phyloP scores from a whole-genome alignment of 176 grass and related monocot genomes.

The Chloris gayana region DNA sequence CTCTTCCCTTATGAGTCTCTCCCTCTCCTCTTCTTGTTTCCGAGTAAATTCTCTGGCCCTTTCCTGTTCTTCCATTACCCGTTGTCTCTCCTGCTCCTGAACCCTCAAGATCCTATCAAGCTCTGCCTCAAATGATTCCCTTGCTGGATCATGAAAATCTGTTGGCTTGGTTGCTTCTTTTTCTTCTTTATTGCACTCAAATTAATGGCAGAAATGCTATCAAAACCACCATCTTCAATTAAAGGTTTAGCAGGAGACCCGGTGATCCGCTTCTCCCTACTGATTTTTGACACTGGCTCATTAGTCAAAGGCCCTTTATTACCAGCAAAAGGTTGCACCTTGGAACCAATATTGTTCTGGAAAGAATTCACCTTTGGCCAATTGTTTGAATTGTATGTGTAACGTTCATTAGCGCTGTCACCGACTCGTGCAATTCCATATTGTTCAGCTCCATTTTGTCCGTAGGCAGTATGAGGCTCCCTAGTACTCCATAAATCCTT shows the following conservation, averaged over 20 bases:
- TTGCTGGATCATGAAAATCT: conserved; percentile 85
- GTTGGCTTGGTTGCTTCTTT: conserved; percentile 56
- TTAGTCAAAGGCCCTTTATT: conserved; percentile 57
- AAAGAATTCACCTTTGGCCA: conserved; percentile 68
- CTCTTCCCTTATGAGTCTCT: conserved; percentile 81
- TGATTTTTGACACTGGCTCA: conserved; percentile 53
- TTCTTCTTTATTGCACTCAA: conserved; percentile 87
- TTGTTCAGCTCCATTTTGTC: conserved; percentile 52
- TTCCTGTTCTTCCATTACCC: conserved; percentile 71
- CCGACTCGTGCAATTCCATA: conserved; percentile 42
- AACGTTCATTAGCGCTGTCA: conserved; percentile 25
- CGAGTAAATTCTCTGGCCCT: conserved; percentile 68
- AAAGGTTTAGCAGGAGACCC: conserved; percentile 52
- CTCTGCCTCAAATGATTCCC: conserved; percentile 97
- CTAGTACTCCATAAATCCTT: conserved; percentile 63
- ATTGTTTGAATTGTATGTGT: conserved; percentile 54
- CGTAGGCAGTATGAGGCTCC: conserved; percentile 39
- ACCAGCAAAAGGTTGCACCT: conserved; percentile 47
- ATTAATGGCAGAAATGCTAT: conserved; percentile 64
- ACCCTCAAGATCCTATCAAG: conserved; percentile 83
- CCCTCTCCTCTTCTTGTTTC: conserved; percentile 83
- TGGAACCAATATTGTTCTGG: conserved; percentile 64
- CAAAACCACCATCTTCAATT: conserved; percentile 62
- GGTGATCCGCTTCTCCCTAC: conserved; percentile 56
- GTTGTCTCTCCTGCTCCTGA: conserved; percentile 86